phyloP scores from a whole-genome alignment of 805 yeast genomes.

The Blastobotrys mokoenaii region DNA sequence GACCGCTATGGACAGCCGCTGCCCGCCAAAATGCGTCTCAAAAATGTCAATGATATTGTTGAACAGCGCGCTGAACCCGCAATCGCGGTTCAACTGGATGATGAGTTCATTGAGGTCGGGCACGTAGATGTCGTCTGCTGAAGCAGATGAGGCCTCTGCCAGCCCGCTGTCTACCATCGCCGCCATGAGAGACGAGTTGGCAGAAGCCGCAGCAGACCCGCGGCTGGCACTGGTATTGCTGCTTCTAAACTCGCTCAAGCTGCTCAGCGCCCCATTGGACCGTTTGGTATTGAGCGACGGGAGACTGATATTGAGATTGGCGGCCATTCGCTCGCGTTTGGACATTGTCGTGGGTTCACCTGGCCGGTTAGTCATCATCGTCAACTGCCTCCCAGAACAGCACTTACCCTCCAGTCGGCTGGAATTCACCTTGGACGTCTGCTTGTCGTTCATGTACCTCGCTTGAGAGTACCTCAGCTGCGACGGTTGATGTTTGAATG shows the following conservation, averaged over 20 bases:
- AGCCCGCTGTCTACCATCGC: too few relatives aligned
- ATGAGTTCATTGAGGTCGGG: conserved; percentile 15
- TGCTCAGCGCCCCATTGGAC: neutral
- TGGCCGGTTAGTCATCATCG: too few relatives aligned
- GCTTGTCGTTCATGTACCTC: neutral
- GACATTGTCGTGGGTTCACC: too few relatives aligned
- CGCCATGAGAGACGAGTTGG: too few relatives aligned
- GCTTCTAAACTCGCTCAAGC: too few relatives aligned
- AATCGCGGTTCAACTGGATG: conserved; percentile 14
- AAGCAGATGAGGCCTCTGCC: neutral
- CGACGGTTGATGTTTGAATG: neutral
- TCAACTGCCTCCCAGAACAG: neutral
- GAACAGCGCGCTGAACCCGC: conserved; percentile 24
- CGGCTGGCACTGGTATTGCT: too few relatives aligned
- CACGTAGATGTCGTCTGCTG: neutral
- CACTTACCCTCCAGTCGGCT: neutral
- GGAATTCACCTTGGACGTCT: neutral
- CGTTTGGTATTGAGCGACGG: neutral
- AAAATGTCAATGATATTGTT: conserved; percentile 19
- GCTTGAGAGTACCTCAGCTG: neutral
- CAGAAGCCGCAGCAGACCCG: neutral
- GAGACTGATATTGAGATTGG: too few relatives aligned
- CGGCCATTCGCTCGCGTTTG: too few relatives aligned
- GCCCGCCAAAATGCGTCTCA: conserved; percentile 21
- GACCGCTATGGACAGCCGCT: conserved; percentile 21